Evolutionary conservation across 345 rosid species (phyloP), one percentile per base, ranked within the genome.

Genomic region (Eucalyptus polyanthemos): DNA sequence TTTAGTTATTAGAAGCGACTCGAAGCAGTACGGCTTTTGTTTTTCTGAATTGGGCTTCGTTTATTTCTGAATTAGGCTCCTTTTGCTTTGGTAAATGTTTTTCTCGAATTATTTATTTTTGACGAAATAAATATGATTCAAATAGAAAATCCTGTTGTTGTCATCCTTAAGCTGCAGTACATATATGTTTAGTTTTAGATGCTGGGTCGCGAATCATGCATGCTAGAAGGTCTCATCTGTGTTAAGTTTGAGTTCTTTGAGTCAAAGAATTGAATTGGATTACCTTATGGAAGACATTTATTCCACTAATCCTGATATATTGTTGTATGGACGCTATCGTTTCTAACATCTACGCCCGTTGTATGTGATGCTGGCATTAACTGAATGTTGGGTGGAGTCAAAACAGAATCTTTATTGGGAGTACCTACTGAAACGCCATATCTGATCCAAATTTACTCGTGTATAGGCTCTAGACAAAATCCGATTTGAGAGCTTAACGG

Each of bases 381-480:
- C 83, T 76, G 83, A 76, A 76, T 76, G 83, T 40, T 37, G 83
- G 83, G 42, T 40, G 83, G 27, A 40, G 47, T 76, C 29, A 12
- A 11, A 11, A 24, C 42, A 11, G 27, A 40, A 22, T 37, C 14
- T 40, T 11, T 56, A 16, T 51, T 69, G 14, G 19, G 47, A 44
- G 29, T 76, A 40, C 45, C 25, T 19, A 72, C 47, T 11, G 15
- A 76, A 76, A 76, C 47, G 8, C 83, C 47, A 37, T 76, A 37
- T 37, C 83, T 76, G 47, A 76, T 76, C 42, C 83, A 11, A 76
- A 37, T 11, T 37, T 21, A 40, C 24, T 40, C 9, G 47, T 76
- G 2, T 40, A 40, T 76, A 96, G 99, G 99, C 99, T n/a, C 89
- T 97, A 93, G 99, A 97, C 89, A 97, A 97, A 91, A 97, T 97